phyloP scores from a whole-genome alignment of 768 basidiomycete genomes.

The Termitomyces heimii region DNA sequence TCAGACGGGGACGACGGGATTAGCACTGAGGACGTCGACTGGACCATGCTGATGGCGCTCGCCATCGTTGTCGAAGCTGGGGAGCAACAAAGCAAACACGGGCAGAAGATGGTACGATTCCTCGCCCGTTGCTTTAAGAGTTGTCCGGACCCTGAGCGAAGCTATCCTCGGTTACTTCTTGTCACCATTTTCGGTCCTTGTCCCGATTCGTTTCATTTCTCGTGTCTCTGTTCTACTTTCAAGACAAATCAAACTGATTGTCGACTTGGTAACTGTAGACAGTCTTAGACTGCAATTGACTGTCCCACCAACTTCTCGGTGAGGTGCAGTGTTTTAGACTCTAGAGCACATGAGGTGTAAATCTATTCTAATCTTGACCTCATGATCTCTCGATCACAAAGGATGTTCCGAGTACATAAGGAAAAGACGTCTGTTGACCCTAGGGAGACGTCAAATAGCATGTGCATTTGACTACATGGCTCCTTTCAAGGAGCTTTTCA shows the following conservation, averaged over 20 bases:
- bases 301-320: neutral
- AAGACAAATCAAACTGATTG: neutral
- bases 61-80: conserved; percentile 13
- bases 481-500: neutral
- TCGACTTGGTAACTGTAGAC: neutral
- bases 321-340: neutral
- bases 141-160: conserved; percentile 11
- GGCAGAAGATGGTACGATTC: conserved; percentile 13
- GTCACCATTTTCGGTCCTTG: neutral
- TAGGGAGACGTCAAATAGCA: neutral
- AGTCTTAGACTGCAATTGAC: neutral
- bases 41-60: conserved; percentile 4
- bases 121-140: conserved; percentile 4
- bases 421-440: neutral
- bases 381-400: neutral
- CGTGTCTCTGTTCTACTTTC: conserved; percentile 1
- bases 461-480: neutral
- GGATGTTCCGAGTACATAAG: neutral
- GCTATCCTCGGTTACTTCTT: conserved; percentile 4
- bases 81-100: neutral
- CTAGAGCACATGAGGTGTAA: neutral
- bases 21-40: conserved; percentile 6
- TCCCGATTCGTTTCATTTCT: neutral
- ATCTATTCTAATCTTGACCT: neutral
- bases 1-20: conserved; percentile 5